A percentile compares a stretch with the other conserved stretches of the same genome.
phyloP scores from a whole-genome alignment of 768 basidiomycete genomes.

The Agrocybe chaxingu region DNA sequence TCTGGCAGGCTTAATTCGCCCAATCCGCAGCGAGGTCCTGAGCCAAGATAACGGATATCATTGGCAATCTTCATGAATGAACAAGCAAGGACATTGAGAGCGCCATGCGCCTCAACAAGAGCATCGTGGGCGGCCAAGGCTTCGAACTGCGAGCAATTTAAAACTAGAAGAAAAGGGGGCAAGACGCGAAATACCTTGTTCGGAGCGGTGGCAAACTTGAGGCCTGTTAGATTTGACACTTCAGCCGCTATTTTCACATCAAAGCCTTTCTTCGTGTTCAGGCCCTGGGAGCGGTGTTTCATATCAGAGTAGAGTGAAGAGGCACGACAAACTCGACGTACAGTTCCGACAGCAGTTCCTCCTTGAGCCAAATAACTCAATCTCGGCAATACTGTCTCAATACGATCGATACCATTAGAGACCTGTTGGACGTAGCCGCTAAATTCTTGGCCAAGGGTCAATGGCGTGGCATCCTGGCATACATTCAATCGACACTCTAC shows the following conservation, averaged over 20 bases:
- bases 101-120: constrained; percentile 95
- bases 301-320: constrained; percentile 6
- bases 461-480: constrained; percentile 87
- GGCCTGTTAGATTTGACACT: constrained; percentile 86
- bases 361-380: constrained; percentile 92
- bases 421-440: constrained; percentile 97
- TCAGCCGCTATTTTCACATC: constrained; percentile 92
- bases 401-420: constrained; percentile 83
- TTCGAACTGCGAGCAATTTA: constrained; percentile 66
- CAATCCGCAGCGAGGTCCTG: constrained; percentile 95
- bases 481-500: constrained; percentile 3
- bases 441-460: constrained; percentile 98
- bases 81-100: constrained; percentile 93
- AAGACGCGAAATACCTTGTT: constrained; percentile 71
- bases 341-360: constrained; percentile 97
- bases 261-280: constrained; percentile 97
- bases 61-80: constrained; percentile 99
- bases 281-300: constrained; percentile 51
- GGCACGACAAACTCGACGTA: constrained; percentile 33
- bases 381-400: constrained; percentile 79
- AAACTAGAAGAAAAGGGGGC: neutral
- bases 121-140: constrained; percentile 98
- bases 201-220: constrained; percentile 93
- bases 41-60: constrained; percentile 96
- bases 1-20: constrained; percentile 94